phyloP scores from a whole-genome alignment of 208 protist genomes.

The Polymyxa betae region DNA sequence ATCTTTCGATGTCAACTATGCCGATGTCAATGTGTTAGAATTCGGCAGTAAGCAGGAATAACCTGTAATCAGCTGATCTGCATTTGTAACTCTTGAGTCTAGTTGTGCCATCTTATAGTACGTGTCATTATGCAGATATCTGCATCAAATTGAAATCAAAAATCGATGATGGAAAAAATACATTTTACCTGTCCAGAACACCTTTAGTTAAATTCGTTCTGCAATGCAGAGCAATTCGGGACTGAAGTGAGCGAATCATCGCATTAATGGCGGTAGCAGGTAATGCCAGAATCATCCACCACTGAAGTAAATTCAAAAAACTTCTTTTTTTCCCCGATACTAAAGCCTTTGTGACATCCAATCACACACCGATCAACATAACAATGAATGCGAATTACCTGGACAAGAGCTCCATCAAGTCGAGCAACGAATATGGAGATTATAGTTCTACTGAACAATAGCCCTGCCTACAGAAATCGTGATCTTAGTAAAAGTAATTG shows the following conservation, averaged over 20 bases:
- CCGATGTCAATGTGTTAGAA: background rate
- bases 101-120: constrained; percentile 46
- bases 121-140: constrained; percentile 36
- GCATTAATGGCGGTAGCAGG: constrained; percentile 20
- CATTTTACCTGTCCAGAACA: constrained; percentile 37
- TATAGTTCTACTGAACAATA: constrained; percentile 34
- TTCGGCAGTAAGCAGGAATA: background rate
- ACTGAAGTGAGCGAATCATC: constrained; percentile 2
- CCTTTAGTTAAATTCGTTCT: background rate
- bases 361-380: background rate
- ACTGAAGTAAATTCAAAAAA: constrained; percentile 19
- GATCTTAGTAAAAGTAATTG: background rate
- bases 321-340: constrained; percentile 25
- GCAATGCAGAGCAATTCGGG: constrained; percentile 7
- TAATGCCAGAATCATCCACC: constrained; percentile 6
- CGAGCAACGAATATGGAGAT: constrained; percentile 14
- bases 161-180: background rate
- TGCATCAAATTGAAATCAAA: background rate
- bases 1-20: constrained; percentile 39
- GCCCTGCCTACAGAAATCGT: background rate
- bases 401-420: constrained; percentile 33
- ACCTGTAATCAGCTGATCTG: constrained; percentile 47
- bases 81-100: constrained; percentile 2
- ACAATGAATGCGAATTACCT: background rate
- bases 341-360: background rate